Percentiles rank a stretch among this genome's conserved stretches.
phyloP scores from a whole-genome alignment of 225 moss, liverwort and hornwort species.

The Marchantia paleacea region DNA sequence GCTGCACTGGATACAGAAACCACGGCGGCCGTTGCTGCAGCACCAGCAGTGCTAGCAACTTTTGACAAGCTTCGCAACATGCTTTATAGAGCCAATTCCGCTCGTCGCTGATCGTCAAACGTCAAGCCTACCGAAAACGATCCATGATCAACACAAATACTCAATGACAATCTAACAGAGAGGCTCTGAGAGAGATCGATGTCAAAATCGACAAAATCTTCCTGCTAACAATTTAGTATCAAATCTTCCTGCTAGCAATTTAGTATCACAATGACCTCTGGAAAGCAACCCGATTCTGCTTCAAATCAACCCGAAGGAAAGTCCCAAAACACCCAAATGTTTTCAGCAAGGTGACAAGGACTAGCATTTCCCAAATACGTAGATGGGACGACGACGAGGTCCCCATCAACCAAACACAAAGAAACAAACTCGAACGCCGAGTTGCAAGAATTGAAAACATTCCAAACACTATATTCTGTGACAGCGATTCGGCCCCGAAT shows the following conservation, averaged over 20 bases:
- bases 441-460: neutral
- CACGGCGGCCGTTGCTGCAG: constrained; percentile 63
- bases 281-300: no score
- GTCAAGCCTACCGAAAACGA: neutral
- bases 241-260: neutral
- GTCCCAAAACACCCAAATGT: neutral
- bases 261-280: no score
- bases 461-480: neutral
- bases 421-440: neutral
- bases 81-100: neutral
- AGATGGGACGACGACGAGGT: neutral
- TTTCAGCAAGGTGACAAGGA: neutral
- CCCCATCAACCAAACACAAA: neutral
- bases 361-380: neutral
- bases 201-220: neutral
- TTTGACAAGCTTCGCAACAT: constrained; percentile 82
- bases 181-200: neutral
- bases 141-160: neutral
- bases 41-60: constrained; percentile 64
- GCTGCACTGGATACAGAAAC: constrained; percentile 60
- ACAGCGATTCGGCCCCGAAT: neutral
- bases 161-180: neutral
- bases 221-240: no score
- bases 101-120: neutral
- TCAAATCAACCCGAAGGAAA: neutral